Conservation (phyloP, 192 early-diverging fungal species). For the Coemansia sp. region DNA sequence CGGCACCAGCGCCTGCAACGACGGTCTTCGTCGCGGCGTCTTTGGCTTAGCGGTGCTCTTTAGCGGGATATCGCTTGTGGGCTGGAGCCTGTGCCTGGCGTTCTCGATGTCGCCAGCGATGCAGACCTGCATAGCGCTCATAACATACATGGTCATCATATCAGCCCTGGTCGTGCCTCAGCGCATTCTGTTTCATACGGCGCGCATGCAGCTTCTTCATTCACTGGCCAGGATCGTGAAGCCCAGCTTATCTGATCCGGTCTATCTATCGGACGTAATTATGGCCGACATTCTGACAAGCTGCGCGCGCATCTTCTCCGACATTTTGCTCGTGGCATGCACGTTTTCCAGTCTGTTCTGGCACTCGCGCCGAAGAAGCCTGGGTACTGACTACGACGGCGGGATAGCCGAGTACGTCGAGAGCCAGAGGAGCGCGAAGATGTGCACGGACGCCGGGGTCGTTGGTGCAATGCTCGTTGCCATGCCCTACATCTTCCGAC, state of each 20-base stretch:
- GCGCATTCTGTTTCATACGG: conserved; percentile 27
- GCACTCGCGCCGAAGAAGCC: not conserved
- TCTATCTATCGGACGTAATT: conserved; percentile 76
- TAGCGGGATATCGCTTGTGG: conserved; percentile 13
- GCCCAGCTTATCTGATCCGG: conserved; percentile 44
- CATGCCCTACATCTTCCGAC: conserved; percentile 46
- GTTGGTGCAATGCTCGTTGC: conserved; percentile 30
- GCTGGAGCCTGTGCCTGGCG: conserved; percentile 30
- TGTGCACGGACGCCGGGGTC: conserved; percentile 20
- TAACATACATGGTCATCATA: conserved; percentile 29
- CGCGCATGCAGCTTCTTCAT: conserved; percentile 37
- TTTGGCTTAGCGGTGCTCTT: conserved; percentile 25
- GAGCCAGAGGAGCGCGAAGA: not conserved
- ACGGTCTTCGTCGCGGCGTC: conserved; percentile 16
- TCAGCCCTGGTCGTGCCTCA: conserved; percentile 29
- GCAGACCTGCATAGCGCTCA: conserved; percentile 27
- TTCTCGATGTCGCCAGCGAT: conserved; percentile 3
- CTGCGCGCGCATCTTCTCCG: conserved; percentile 85
- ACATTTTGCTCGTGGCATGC: conserved; percentile 61
- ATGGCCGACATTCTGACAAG: conserved; percentile 94
- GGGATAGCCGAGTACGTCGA: conserved; percentile 12
- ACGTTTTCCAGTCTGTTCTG: conserved; percentile 53
- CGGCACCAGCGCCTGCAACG: not conserved
- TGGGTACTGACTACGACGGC: not conserved
- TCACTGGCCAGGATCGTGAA: conserved; percentile 39